Evolutionary conservation across 139 green algal genomes (phyloP), one percentile per base, ranked within the genome.

Genomic region (Chlamydomonas sp.): DNA sequence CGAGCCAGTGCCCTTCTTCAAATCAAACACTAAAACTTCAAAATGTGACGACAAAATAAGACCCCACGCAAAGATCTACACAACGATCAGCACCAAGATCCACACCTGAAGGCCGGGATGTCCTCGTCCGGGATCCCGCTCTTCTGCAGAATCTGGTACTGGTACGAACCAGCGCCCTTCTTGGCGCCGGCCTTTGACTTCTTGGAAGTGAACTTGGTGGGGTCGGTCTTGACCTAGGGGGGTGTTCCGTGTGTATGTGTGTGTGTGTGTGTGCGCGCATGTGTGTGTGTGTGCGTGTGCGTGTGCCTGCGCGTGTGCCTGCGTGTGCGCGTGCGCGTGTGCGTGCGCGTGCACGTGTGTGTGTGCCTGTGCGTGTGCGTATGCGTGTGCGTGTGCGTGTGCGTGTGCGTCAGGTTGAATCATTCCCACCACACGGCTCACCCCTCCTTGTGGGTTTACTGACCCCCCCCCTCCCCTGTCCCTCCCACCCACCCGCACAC

Each of bases 61-160:
- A n/a, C n/a, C n/a, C n/a, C n/a, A n/a, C n/a, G n/a, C n/a, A 62
- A 62, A 28, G 24, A 28, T 24, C 29, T 67, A 13, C 60, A n/a
- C 26, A n/a, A 5, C 5, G 4, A n/a, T 5, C 65, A 6, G 37
- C 28, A 16, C 65, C 3, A 3, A 35, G 20, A 16, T 16, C 34
- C 33, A 0, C 26, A 87, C 84, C 84, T 79, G 78, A 97, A 97
- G 38, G 80, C 35, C 1, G 84, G 73, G 50, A 99, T 97, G 39
- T 97, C 89, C 1, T 89, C 81, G 28, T 91, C 85, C 3, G 88
- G 77, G 38, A 99, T 94, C 59, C 87, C 95, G 48, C 77, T 90
- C 59, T 83, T 82, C 61, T 81, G 69, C 60, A 99, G 86, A 73
- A 99, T 99, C 37, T 95, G 73, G 87, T 89, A 99, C 85, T 99